A percentile compares a stretch with the other conserved stretches of the same genome.
phyloP scores from a whole-genome alignment of 495 filamentous ascomycete species.

The Cenococcum geophilum region DNA sequence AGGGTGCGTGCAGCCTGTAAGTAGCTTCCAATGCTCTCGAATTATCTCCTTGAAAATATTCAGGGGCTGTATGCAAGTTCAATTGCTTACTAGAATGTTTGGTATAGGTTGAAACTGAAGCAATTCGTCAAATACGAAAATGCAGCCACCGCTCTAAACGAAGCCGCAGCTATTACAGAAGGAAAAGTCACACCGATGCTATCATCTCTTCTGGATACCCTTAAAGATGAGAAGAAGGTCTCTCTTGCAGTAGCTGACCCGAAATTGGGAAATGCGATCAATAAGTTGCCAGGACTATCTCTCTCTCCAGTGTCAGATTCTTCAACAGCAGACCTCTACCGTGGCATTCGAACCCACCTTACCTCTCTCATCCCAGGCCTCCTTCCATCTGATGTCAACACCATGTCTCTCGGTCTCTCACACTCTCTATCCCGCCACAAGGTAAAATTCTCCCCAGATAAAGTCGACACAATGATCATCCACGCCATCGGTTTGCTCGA shows the following conservation, averaged over 20 bases:
- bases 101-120: conserved; percentile 78
- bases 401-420: conserved; percentile 91
- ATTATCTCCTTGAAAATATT: not conserved
- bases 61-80: conserved; percentile 11
- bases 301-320: conserved; percentile 85
- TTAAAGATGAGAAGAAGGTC: conserved; percentile 97
- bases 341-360: conserved; percentile 85
- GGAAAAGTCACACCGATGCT: conserved; percentile 93
- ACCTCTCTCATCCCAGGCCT: conserved; percentile 87
- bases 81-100: not conserved
- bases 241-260: conserved; percentile 92
- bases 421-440: conserved; percentile 98
- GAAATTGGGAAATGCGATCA: conserved; percentile 88
- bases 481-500: conserved; percentile 60
- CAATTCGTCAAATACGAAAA: conserved; percentile 95
- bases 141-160: conserved; percentile 76
- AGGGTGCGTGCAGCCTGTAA: conserved; percentile 82
- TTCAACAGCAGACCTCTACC: conserved; percentile 78
- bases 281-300: conserved; percentile 80
- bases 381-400: conserved; percentile 72
- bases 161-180: conserved; percentile 79
- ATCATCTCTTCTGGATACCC: conserved; percentile 68
- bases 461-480: conserved; percentile 99
- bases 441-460: conserved; percentile 97
- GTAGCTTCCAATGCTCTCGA: conserved; percentile 34